Percentiles rank a stretch among this genome's conserved stretches.
Evolutionary conservation across 2,329 filamentous ascomycete genomes (phyloP).

Genomic region (Verticillium alfalfae): DNA sequence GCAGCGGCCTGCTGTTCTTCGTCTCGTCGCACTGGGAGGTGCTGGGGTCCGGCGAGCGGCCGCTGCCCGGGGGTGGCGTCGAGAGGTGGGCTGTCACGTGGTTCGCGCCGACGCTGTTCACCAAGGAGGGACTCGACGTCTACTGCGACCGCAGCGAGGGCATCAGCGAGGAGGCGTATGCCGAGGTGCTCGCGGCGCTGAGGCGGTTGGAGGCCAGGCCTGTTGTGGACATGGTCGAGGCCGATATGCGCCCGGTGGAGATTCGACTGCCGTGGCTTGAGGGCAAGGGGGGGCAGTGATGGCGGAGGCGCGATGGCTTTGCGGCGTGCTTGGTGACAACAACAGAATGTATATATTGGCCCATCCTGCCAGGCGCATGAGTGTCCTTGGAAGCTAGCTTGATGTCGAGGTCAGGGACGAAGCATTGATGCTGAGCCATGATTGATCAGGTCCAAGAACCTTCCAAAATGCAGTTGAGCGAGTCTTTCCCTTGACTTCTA

Average conservation of each 20-base stretch:
- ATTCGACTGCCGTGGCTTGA: conserved; percentile 46
- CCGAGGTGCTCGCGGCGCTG: conserved; percentile 50
- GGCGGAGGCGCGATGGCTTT: neutral
- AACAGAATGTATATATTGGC: too few relatives aligned
- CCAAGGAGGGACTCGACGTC: conserved; percentile 74
- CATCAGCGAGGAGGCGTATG: conserved; percentile 50
- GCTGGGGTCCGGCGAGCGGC: conserved; percentile 63
- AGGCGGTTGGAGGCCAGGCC: conserved; percentile 46
- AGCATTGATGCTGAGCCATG: too few relatives aligned
- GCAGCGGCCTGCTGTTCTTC: conserved; percentile 68
- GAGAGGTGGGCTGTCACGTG: conserved; percentile 76
- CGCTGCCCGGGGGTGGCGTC: conserved; percentile 26
- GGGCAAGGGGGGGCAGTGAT: conserved; percentile 16
- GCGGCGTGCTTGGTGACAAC: too few relatives aligned
- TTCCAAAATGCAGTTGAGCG: too few relatives aligned
- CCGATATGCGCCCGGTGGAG: conserved; percentile 44
- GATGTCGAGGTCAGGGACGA: too few relatives aligned
- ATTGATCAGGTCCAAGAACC: too few relatives aligned
- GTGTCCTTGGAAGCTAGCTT: too few relatives aligned
- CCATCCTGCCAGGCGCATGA: too few relatives aligned
- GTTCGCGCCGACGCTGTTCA: conserved; percentile 80
- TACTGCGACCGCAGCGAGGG: conserved; percentile 63
- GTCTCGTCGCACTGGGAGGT: conserved; percentile 77
- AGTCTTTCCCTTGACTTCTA: too few relatives aligned
- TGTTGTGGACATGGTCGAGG: conserved; percentile 44